Percentiles rank a stretch among this genome's conserved stretches.
phyloP scores from a whole-genome alignment of 2,329 filamentous ascomycete genomes.

The Pyrenophora tritici-repentis region DNA sequence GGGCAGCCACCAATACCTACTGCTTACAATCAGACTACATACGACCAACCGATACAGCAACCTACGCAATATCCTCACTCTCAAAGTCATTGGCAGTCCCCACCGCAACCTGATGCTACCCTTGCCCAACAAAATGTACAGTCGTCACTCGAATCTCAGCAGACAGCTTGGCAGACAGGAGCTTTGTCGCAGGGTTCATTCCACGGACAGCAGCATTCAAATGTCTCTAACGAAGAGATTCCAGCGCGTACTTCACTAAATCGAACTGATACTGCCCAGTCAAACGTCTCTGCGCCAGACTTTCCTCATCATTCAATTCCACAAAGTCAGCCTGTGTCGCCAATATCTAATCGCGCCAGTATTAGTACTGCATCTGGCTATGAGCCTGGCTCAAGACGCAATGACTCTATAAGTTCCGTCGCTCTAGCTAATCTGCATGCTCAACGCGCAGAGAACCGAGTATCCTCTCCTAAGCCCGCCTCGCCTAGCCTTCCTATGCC shows the following conservation, averaged over 20 bases:
- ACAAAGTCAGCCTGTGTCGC: constrained; percentile 42
- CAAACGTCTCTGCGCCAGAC: constrained; percentile 22
- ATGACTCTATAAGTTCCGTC: constrained; percentile 41
- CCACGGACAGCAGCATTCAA: constrained; percentile 22
- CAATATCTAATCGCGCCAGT: constrained; percentile 35
- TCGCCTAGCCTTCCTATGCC: constrained; percentile 26
- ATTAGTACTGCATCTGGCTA: constrained; percentile 30
- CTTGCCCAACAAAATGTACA: constrained; percentile 18
- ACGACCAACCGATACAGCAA: constrained; percentile 15
- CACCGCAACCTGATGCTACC: constrained; percentile 17
- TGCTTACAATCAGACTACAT: constrained; percentile 9
- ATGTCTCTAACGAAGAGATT: constrained; percentile 26
- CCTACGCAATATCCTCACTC: constrained; percentile 18
- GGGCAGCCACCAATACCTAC: constrained; percentile 14
- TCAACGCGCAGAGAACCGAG: constrained; percentile 29
- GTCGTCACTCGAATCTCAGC: constrained; percentile 8
- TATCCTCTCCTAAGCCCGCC: constrained; percentile 32
- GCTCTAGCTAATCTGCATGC: constrained; percentile 37
- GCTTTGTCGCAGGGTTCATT: constrained; percentile 18
- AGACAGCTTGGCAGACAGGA: constrained; percentile 26
- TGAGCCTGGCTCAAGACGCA: constrained; percentile 24
- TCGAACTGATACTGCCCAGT: constrained; percentile 30
- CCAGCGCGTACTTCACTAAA: constrained; percentile 35
- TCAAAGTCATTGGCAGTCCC: constrained; percentile 29
- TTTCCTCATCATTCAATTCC: constrained; percentile 28